Evolutionary conservation across 2,329 filamentous ascomycete genomes (phyloP).

Genomic region (Curvularia spicifera): DNA sequence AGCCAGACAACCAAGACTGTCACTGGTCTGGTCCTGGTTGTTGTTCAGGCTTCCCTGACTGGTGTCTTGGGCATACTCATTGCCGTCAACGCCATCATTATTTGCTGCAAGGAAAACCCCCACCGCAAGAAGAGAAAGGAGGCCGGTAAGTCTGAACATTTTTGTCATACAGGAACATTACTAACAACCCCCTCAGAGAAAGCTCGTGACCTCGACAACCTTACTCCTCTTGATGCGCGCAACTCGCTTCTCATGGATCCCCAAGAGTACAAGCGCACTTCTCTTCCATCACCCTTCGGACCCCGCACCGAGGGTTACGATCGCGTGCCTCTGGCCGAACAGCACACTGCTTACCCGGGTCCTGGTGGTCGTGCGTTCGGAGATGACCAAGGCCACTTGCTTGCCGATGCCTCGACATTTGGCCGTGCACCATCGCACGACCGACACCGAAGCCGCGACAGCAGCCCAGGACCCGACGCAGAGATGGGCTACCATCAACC

Average conservation of each 20-base stretch:
- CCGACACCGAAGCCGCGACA: constrained; percentile 35
- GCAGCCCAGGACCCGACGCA: constrained; percentile 39
- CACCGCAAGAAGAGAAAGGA: constrained; percentile 89
- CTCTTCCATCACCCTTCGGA: constrained; percentile 39
- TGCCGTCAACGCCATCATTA: constrained; percentile 83
- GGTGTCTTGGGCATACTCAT: constrained; percentile 86
- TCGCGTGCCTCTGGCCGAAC: constrained; percentile 46
- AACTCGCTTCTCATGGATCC: constrained; percentile 82
- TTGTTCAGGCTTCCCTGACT: constrained; percentile 85
- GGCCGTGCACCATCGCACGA: constrained; percentile 33
- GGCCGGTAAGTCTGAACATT: constrained; percentile 68
- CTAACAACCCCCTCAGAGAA: constrained; percentile 66
- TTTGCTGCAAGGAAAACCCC: constrained; percentile 85
- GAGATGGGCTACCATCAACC: constrained; percentile 32
- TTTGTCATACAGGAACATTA: constrained; percentile 9
- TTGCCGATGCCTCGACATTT: constrained; percentile 46
- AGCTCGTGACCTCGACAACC: constrained; percentile 76
- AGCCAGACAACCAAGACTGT: constrained; percentile 92
- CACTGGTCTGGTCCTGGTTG: constrained; percentile 89
- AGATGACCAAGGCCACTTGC: constrained; percentile 41
- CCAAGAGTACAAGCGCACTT: constrained; percentile 52
- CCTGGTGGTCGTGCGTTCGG: constrained; percentile 30
- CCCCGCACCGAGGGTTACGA: constrained; percentile 45
- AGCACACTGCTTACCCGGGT: constrained; percentile 39
- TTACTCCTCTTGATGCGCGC: constrained; percentile 85